phyloP scores from a whole-genome alignment of 257 asterid genomes.

The Solanum verrucosum region DNA sequence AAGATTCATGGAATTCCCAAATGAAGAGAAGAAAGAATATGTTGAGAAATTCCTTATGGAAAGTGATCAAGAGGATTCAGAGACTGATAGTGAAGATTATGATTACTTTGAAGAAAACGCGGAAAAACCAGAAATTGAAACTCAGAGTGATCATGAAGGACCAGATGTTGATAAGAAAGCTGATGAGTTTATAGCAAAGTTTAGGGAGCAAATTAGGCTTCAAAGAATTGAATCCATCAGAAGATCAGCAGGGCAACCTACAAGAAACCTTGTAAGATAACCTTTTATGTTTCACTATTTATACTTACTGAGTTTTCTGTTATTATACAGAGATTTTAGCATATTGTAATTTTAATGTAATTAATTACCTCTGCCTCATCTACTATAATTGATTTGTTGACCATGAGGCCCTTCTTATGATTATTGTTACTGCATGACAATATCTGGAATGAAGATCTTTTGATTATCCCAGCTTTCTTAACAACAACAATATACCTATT shows the following conservation, averaged over 20 bases:
- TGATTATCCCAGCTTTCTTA: not conserved
- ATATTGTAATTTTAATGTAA: not conserved
- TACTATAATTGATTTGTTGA: not conserved
- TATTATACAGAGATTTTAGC: not conserved
- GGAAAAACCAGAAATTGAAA: not conserved
- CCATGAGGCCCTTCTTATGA: not conserved
- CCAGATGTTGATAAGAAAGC: constrained; percentile 95
- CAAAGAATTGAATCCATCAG: constrained; percentile 82
- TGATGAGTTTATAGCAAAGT: constrained; percentile 89
- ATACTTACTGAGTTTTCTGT: not conserved
- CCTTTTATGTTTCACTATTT: not conserved
- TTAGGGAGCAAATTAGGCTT: constrained; percentile 82
- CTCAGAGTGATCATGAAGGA: constrained; percentile 25
- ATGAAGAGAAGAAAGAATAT: constrained; percentile 13
- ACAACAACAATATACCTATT: not conserved
- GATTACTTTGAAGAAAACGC: constrained; percentile 20
- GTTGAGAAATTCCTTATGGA: constrained; percentile 25
- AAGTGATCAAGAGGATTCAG: constrained; percentile 28
- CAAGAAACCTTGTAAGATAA: constrained; percentile 30
- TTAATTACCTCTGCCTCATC: not conserved
- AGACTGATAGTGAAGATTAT: constrained; percentile 22
- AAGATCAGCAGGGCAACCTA: constrained; percentile 49
- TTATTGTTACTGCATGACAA: not conserved
- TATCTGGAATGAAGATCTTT: not conserved
- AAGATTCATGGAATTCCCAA: constrained; percentile 6